Evolutionary conservation across 169 alveolate species (phyloP), one percentile per base, ranked within the genome.

Genomic region (Plasmodium gonderi): DNA sequence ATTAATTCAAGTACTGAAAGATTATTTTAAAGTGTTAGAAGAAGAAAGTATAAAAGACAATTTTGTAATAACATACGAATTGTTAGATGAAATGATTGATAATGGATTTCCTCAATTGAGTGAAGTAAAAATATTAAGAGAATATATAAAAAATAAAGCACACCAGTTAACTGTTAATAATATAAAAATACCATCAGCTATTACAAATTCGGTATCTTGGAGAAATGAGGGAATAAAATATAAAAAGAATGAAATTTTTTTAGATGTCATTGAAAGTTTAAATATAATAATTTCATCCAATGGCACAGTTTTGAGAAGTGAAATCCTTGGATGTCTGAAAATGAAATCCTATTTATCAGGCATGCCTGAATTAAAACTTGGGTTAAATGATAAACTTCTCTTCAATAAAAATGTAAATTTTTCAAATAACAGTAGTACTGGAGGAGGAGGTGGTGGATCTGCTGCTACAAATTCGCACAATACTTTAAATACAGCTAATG

Each of bases 21-120:
- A 98, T 44, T 99, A 99, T 96, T 99, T 99, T 96, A 97, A 98
- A 68, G 99, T 97, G 80, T 97, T 99, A 51, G 99, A 98, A 78
- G 99, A 99, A 91, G 99, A 99, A 91, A 97, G 99, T 82, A 98
- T 99, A 5, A 97, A 99, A 76, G 99, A 99, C 94, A 99, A 99
- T 96, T 99, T 99, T 94, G 99, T 99, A 40, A 96, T 99, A 65
- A 98, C 99, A 26, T 99, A 99, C 94, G 99, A 99, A 95, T 95
- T 99, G 23, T 95, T 99, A 38, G 99, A 99, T 95, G 99, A 99
- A 93, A 98, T 99, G 98, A 94, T 98, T 96, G 99, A 99, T 95
- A 98, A 98, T 93, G 99, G 99, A 2, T 99, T 98, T 91, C 99
- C 99, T 9, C 99, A 99, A 94, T 96, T 98, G 5, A 97, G 99